Evolutionary conservation across 495 filamentous ascomycete species (phyloP).

Genomic region (Neurospora sp.): DNA sequence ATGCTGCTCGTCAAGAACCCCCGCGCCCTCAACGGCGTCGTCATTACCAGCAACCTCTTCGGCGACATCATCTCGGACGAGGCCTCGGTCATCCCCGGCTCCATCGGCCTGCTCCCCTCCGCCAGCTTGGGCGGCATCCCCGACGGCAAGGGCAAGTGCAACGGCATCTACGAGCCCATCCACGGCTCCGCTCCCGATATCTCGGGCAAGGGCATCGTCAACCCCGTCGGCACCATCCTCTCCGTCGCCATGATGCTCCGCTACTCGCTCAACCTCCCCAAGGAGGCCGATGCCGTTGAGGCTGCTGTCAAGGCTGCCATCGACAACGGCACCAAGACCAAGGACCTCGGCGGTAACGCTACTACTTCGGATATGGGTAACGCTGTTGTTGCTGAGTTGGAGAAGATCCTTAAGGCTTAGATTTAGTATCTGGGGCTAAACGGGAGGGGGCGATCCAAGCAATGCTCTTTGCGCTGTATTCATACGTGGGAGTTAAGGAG

Average conservation of each 20-base stretch:
- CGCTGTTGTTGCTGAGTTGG: slow-evolving; percentile 63
- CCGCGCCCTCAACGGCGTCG: slow-evolving; percentile 77
- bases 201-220: slow-evolving; percentile 80
- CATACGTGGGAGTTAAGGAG: neutral
- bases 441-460: neutral
- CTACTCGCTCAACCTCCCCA: slow-evolving; percentile 71
- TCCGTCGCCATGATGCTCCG: slow-evolving; percentile 87
- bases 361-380: slow-evolving; percentile 74
- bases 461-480: neutral
- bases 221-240: slow-evolving; percentile 73
- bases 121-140: slow-evolving; percentile 82
- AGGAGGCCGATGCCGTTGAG: slow-evolving; percentile 65
- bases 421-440: neutral
- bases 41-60: slow-evolving; percentile 91
- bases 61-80: slow-evolving; percentile 97
- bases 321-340: slow-evolving; percentile 62
- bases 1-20: slow-evolving; percentile 98
- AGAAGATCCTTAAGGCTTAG: slow-evolving; percentile 38
- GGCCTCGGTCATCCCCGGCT: slow-evolving; percentile 91
- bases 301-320: slow-evolving; percentile 69
- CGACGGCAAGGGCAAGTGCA: slow-evolving; percentile 61
- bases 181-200: slow-evolving; percentile 79
- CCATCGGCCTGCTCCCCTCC: slow-evolving; percentile 79
- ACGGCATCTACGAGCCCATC: slow-evolving; percentile 96
- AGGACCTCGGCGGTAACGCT: slow-evolving; percentile 66